phyloP scores from a whole-genome alignment of 176 grass and related monocot species.

The Hsuehochloa calcarea region DNA sequence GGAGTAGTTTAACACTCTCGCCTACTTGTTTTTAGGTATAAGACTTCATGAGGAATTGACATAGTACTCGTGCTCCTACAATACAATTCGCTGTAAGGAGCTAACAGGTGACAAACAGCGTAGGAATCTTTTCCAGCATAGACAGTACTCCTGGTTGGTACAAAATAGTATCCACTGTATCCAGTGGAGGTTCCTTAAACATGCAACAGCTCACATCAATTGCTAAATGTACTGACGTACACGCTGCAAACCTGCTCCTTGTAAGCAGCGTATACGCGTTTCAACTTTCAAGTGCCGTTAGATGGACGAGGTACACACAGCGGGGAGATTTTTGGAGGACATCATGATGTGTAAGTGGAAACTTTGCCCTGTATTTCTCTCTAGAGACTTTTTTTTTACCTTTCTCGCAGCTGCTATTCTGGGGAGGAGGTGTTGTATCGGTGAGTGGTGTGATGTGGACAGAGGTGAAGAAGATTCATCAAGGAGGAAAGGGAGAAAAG shows the following conservation, averaged over 20 bases:
- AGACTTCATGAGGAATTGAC: too few relatives aligned
- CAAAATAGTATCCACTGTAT: neutral
- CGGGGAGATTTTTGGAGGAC: slow-evolving; percentile 13
- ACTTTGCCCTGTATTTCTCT: slow-evolving; percentile 9
- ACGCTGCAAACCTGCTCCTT: neutral
- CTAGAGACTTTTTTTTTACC: too few relatives aligned
- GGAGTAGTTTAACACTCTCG: too few relatives aligned
- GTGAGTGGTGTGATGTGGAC: neutral
- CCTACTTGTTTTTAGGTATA: too few relatives aligned
- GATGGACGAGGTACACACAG: neutral
- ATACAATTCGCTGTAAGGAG: neutral
- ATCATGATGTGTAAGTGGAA: slow-evolving; percentile 34
- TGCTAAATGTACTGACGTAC: neutral
- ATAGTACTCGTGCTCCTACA: neutral
- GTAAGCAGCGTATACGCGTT: neutral
- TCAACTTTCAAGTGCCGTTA: neutral
- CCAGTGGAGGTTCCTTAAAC: neutral
- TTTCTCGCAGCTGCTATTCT: neutral
- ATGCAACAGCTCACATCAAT: neutral
- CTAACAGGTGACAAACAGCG: neutral
- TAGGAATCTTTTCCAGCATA: neutral
- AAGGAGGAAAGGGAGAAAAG: neutral
- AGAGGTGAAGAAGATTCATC: neutral
- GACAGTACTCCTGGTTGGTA: neutral
- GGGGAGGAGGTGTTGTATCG: neutral